Conservation (phyloP, 306 rosid species). For the Medicago ruthenica region DNA sequence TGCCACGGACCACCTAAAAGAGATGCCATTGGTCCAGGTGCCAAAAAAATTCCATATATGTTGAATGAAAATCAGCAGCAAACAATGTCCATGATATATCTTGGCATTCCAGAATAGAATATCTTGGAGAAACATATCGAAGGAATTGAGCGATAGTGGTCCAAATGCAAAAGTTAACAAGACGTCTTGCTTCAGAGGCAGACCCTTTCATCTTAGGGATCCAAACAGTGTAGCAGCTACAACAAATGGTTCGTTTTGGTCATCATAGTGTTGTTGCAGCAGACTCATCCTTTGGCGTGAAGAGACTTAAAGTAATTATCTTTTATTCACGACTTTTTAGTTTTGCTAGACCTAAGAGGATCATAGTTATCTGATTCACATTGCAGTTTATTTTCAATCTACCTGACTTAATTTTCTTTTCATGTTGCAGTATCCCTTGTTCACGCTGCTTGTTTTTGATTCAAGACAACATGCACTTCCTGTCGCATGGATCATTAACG, state of each 20-base stretch:
- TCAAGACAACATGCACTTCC: constrained; percentile 96
- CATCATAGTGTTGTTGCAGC: constrained; percentile 81
- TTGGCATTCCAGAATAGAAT: constrained; percentile 94
- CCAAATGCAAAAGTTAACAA: constrained; percentile 77
- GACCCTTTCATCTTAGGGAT: constrained; percentile 88
- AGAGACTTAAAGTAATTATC: constrained; percentile 78
- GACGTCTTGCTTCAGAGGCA: constrained; percentile 84
- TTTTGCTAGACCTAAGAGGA: constrained; percentile 11
- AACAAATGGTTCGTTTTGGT: constrained; percentile 93
- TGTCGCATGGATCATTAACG: constrained; percentile 92
- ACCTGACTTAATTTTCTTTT: constrained; percentile 42
- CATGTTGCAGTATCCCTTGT: constrained; percentile 84
- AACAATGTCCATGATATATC: constrained; percentile 96
- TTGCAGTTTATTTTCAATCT: constrained; percentile 13
- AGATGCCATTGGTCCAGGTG: constrained; percentile 96
- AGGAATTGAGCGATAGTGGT: constrained; percentile 85
- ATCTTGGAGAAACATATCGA: constrained; percentile 93
- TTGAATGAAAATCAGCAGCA: constrained; percentile 94
- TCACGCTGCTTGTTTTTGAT: constrained; percentile 91
- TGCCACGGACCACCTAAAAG: constrained; percentile 96
- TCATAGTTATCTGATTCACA: neutral
- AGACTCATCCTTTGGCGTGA: constrained; percentile 90
- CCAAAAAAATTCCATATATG: constrained; percentile 81
- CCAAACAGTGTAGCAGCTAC: constrained; percentile 98
- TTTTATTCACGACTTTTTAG: constrained; percentile 19